Percentiles rank a stretch among this genome's conserved stretches.
phyloP scores from a whole-genome alignment of 176 grass and related monocot species.

The Carex scoparia region DNA sequence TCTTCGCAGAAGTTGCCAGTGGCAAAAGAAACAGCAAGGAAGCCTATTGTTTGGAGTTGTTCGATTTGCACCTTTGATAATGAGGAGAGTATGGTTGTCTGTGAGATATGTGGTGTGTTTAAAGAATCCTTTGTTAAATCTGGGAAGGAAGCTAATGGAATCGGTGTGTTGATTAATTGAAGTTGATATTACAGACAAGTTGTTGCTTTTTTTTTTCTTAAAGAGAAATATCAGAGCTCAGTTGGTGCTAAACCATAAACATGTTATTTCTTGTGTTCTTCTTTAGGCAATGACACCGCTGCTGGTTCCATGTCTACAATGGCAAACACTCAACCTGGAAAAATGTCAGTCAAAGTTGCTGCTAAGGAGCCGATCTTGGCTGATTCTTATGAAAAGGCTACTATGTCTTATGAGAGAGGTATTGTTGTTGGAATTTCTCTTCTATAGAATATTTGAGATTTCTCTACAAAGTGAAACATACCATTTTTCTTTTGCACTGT shows the following conservation, averaged over 20 bases:
- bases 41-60: conserved; percentile 63
- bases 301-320: conserved; percentile 31
- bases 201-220: not conserved
- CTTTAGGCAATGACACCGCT: conserved; percentile 31
- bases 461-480: conserved; percentile 17
- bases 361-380: conserved; percentile 8
- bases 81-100: conserved; percentile 58
- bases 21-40: conserved; percentile 34
- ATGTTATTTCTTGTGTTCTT: conserved; percentile 27
- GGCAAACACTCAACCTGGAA: conserved; percentile 35
- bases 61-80: conserved; percentile 75
- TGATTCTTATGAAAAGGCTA: conserved; percentile 29
- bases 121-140: conserved; percentile 70
- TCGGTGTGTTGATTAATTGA: conserved; percentile 37
- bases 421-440: conserved; percentile 28
- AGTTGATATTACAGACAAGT: conserved; percentile 6
- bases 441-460: conserved; percentile 15
- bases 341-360: conserved; percentile 27
- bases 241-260: not conserved
- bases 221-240: not conserved
- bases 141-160: conserved; percentile 43
- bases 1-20: conserved; percentile 30
- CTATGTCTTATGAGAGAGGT: conserved; percentile 46
- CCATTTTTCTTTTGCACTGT: conserved; percentile 8
- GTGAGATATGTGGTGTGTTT: conserved; percentile 90